Conservation (phyloP, 371 early-diverging fungal genomes). For the Smittium mucronatum region DNA sequence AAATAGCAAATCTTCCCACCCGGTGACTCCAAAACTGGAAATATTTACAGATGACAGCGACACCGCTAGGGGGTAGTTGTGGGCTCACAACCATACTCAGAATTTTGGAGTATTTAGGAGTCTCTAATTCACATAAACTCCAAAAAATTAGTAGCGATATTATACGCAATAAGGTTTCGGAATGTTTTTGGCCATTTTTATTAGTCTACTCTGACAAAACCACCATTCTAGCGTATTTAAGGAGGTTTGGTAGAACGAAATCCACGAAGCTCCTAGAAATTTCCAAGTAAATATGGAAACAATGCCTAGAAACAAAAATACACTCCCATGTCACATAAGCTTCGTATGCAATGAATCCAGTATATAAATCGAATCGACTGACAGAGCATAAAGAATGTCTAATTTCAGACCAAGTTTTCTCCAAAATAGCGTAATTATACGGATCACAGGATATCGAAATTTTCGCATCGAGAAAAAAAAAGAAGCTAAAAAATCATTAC, state of each 20-base stretch:
- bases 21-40: not conserved
- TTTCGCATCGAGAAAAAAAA: not conserved
- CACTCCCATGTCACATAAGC: not conserved
- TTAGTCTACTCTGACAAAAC: not conserved
- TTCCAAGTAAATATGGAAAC: not conserved
- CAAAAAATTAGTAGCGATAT: not conserved
- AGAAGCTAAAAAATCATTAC: not conserved
- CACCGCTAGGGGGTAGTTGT: not conserved
- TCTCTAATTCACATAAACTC: not conserved
- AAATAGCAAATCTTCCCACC: not conserved
- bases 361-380: not conserved
- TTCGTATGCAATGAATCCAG: not conserved
- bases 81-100: not conserved
- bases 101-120: not conserved
- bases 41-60: not conserved
- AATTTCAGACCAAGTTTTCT: not conserved
- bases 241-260: not conserved
- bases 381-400: not conserved
- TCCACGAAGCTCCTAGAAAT: not conserved
- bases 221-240: not conserved
- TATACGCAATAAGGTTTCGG: not conserved
- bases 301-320: not conserved
- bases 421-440: not conserved
- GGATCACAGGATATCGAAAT: not conserved
- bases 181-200: not conserved